Evolutionary conservation across 2,329 filamentous ascomycete genomes (phyloP), one percentile per base, ranked within the genome.

Genomic region (Fusarium sambucinum): DNA sequence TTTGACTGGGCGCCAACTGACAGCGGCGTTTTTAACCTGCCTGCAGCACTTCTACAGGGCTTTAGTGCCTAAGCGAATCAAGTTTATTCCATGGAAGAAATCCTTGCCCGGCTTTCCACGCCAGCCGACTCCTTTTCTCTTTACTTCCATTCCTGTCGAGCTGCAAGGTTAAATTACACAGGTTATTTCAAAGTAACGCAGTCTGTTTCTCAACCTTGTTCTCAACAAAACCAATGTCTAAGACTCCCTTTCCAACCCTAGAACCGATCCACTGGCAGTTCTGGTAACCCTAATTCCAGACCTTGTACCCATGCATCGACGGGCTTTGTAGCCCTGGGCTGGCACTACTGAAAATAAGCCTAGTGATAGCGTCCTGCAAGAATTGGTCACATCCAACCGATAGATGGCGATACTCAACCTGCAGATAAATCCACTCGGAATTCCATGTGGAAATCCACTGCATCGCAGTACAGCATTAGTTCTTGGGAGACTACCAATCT

Each of bases 271-370:
- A 70, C 67, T 50, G 50, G 9, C 51, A 23, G 38, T 56, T 60
- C 55, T 44, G 27, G 17, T 44, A 70, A 68, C 67, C 67, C 67
- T 70, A 70, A 70, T 53, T 44, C 63, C 57, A 59, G 40, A 41
- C 66, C 45, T 63, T 41, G 55, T 38, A 48, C 45, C 46, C 66
- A 68, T 68, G 53, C 47, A 32, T 46, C n/a, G 17, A 37, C 30
- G 58, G 27, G 35, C 33, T 33, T 54, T 27, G 45, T 40, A 40
- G 46, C 52, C 54, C 62, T 59, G 40, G 14, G 50, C 62, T 59
- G 40, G 14, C 53, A 53, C 66, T 69, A 66, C 65, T 69, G 40
- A 53, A 69, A 66, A 59, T 63, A 59, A 62, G 58, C 50, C 66
- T 66, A 63, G 66, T 47, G 14, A 54, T 64, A 65, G 63, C 46